Percentiles rank a stretch among this genome's conserved stretches.
Conservation (phyloP, 2,329 filamentous ascomycete genomes). For the Pseudogymnoascus sp. region DNA sequence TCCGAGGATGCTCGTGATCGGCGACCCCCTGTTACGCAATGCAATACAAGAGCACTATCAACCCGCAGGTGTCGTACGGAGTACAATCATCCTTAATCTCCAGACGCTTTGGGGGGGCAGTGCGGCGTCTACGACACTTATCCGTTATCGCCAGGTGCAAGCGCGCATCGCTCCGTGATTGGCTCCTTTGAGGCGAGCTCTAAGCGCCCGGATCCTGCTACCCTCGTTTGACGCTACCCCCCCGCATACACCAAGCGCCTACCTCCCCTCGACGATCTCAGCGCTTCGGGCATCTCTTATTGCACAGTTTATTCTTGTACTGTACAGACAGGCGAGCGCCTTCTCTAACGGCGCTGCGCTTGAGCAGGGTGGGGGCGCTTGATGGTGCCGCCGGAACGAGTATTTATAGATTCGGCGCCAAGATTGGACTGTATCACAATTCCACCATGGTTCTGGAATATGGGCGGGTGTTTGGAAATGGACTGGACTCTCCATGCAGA, state of each 20-base stretch:
- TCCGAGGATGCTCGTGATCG: conserved; percentile 2
- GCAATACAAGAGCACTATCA: background rate
- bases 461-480: background rate
- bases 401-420: conserved; percentile 2
- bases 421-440: background rate
- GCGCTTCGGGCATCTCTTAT: background rate
- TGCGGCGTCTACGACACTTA: background rate
- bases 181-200: background rate
- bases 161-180: background rate
- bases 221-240: background rate
- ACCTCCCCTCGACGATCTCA: background rate
- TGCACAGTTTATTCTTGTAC: background rate
- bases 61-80: background rate
- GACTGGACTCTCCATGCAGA: background rate
- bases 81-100: conserved; percentile 1
- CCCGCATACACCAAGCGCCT: background rate
- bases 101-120: background rate
- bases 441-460: background rate
- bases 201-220: background rate
- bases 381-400: background rate
- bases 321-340: background rate
- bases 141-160: conserved; percentile 1
- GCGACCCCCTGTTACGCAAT: background rate
- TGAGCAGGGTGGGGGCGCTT: background rate
- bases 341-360: conserved; percentile 1